Evolutionary conservation across 371 early-diverging fungal species (phyloP).

Genomic region (Mucor piriformis): DNA sequence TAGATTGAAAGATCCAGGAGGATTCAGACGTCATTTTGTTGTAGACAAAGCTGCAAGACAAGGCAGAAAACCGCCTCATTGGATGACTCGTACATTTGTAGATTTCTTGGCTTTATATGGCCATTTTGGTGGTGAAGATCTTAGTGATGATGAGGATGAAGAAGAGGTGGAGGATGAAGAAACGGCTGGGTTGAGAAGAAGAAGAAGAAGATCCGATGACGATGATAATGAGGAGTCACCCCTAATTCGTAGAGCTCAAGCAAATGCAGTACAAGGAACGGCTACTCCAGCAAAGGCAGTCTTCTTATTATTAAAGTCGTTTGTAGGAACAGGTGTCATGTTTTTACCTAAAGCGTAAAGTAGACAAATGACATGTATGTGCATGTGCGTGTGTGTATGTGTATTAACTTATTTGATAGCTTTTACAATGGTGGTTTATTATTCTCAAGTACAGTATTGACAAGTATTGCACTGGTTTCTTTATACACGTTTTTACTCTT

Average conservation of each 20-base stretch:
- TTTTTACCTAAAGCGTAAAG: constrained; percentile 29
- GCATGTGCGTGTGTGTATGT: not conserved
- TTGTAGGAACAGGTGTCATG: constrained; percentile 75
- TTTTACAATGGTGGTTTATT: constrained; percentile 71
- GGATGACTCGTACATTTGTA: constrained; percentile 87
- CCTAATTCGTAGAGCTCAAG: constrained; percentile 59
- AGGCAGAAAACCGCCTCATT: constrained; percentile 68
- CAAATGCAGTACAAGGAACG: constrained; percentile 71
- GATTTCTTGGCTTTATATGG: constrained; percentile 92
- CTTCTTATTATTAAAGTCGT: constrained; percentile 85
- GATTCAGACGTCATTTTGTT: constrained; percentile 89
- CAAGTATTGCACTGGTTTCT: constrained; percentile 58
- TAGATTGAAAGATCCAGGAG: constrained; percentile 76
- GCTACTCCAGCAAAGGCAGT: constrained; percentile 79
- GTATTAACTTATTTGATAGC: constrained; percentile 21
- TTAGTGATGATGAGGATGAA: constrained; percentile 46
- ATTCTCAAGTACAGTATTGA: constrained; percentile 60
- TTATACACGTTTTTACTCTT: constrained; percentile 71
- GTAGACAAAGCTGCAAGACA: constrained; percentile 70
- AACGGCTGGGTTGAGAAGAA: constrained; percentile 17
- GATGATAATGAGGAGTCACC: constrained; percentile 45
- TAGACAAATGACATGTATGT: too few species aligned
- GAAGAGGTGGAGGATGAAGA: constrained; percentile 26
- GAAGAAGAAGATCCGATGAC: constrained; percentile 17
- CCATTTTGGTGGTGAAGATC: constrained; percentile 87